These are phyloP conservation scores for Magnusiomyces ingens DNA, from an alignment of 1,139 yeast species.

Conservation along the genomic window DNA sequence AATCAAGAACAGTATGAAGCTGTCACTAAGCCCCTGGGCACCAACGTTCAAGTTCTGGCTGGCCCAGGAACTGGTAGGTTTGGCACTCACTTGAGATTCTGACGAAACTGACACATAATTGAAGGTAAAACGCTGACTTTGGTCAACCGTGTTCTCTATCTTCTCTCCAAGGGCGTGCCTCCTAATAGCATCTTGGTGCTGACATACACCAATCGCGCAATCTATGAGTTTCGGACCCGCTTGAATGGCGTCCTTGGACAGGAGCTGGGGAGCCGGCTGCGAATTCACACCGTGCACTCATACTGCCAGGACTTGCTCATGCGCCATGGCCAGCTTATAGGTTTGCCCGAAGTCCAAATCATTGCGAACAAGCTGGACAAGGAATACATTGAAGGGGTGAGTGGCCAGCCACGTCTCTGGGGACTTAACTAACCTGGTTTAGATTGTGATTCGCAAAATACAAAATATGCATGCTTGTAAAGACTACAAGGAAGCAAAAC, in stretches of 20 bases:
- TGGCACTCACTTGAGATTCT: not conserved
- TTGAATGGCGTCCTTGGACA: constrained; percentile 29
- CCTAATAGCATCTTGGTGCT: constrained; percentile 71
- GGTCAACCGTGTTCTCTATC: constrained; percentile 67
- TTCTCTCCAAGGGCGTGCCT: constrained; percentile 44
- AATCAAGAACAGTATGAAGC: constrained; percentile 58
- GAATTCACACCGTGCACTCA: constrained; percentile 85
- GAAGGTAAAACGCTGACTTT: constrained; percentile 76
- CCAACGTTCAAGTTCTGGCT: constrained; percentile 70
- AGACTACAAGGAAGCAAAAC: no score
- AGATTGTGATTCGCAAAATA: no score
- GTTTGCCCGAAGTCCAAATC: not conserved
- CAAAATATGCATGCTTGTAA: no score
- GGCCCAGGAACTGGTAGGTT: constrained; percentile 71
- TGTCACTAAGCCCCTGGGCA: constrained; percentile 46
- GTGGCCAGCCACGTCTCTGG: no score
- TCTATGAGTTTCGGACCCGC: constrained; percentile 70
- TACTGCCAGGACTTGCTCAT: constrained; percentile 43
- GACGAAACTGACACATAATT: not conserved
- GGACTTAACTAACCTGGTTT: no score
- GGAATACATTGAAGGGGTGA: not conserved
- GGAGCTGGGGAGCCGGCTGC: constrained; percentile 36
- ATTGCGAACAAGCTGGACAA: not conserved
- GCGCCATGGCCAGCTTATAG: not conserved
- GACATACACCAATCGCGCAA: constrained; percentile 87